Percentiles rank a stretch among this genome's conserved stretches.
Evolutionary conservation across 1,284 basidiomycete genomes (phyloP).

Genomic region (Cryptococcus maquisensis): DNA sequence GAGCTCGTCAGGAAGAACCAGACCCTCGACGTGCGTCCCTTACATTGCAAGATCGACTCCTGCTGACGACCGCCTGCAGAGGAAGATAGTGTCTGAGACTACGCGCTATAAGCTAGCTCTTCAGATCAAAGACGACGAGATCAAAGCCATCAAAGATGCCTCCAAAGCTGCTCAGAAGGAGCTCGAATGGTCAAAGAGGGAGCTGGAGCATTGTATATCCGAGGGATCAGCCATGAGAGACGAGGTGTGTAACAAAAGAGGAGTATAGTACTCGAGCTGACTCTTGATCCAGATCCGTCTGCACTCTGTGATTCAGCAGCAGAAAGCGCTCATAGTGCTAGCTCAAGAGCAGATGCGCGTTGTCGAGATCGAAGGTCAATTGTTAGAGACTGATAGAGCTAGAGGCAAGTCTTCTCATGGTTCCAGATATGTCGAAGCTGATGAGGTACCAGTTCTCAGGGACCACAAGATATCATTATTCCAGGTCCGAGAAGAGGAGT

Average conservation of each 20-base stretch:
- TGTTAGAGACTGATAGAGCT: conserved; percentile 27
- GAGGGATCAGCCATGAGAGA: conserved; percentile 34
- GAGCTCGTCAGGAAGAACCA: conserved; percentile 38
- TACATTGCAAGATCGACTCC: neutral
- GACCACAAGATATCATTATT: conserved; percentile 41
- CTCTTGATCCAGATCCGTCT: conserved; percentile 28
- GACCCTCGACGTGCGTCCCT: conserved; percentile 20
- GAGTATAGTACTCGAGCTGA: neutral
- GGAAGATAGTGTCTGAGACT: conserved; percentile 8
- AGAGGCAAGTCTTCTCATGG: conserved; percentile 15
- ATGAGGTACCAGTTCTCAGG: conserved; percentile 25
- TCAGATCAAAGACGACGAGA: neutral
- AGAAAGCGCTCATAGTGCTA: conserved; percentile 35
- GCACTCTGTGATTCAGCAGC: conserved; percentile 28
- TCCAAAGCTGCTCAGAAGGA: conserved; percentile 18
- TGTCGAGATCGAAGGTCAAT: conserved; percentile 35
- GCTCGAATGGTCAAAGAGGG: conserved; percentile 14
- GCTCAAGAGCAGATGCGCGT: conserved; percentile 37
- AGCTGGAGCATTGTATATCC: conserved; percentile 14
- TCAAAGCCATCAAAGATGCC: neutral
- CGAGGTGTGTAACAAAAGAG: conserved; percentile 29
- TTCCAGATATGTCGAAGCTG: neutral
- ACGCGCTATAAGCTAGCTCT: neutral
- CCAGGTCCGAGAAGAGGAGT: conserved; percentile 32
- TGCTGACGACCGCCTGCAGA: neutral